phyloP scores from a whole-genome alignment of 257 asterid species.

The Penstemon eatonii region DNA sequence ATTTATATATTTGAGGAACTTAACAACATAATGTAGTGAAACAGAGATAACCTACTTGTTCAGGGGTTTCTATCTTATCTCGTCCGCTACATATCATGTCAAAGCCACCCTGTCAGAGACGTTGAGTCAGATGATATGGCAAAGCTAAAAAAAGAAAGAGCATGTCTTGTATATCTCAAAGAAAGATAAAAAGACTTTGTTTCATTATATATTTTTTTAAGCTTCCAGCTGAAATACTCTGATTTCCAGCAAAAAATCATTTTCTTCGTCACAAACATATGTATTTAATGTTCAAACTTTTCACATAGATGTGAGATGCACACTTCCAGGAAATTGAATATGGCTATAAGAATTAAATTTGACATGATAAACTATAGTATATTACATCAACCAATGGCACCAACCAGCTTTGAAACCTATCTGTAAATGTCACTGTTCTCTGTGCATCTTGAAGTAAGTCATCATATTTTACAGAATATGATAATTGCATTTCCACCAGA shows the following conservation, averaged over 20 bases:
- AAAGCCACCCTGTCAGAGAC: slow-evolving; percentile 81
- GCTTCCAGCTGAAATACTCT: background rate
- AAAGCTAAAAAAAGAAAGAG: background rate
- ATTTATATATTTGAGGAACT: background rate
- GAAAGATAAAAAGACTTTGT: background rate
- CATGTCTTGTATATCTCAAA: background rate
- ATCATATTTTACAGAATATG: no score
- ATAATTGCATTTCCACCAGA: no score
- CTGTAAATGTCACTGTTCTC: background rate
- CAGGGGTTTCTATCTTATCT: slow-evolving; percentile 99
- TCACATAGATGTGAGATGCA: no score
- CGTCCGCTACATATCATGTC: slow-evolving; percentile 98
- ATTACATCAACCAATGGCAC: background rate
- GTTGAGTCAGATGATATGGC: background rate
- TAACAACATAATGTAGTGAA: background rate
- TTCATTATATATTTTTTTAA: background rate
- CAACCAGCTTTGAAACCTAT: background rate
- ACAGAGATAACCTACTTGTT: slow-evolving; percentile 57
- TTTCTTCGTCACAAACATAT: background rate
- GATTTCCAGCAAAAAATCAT: background rate
- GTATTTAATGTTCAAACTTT: background rate
- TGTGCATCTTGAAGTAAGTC: background rate
- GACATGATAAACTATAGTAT: background rate
- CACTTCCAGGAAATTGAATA: background rate
- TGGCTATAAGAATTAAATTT: background rate